Conservation (phyloP, 2,329 filamentous ascomycete genomes). For the Amylocarpus encephaloides region DNA sequence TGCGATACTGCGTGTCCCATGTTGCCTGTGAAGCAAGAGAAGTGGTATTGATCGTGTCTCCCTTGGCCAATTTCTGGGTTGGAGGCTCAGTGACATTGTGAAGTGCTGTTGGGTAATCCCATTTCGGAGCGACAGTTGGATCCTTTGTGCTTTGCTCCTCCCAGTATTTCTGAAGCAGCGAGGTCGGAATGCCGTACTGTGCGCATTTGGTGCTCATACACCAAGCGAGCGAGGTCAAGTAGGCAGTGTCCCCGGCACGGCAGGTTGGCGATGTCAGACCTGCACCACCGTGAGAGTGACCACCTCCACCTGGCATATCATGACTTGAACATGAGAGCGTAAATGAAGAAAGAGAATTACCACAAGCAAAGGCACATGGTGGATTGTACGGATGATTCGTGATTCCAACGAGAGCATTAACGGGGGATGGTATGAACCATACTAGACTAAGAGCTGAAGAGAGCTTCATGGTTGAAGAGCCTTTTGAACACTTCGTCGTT, state of each 20-base stretch:
- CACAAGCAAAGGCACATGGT: not conserved
- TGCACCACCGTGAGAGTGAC: not conserved
- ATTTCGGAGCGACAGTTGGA: slow-evolving; percentile 19
- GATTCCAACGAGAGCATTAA: too few species aligned
- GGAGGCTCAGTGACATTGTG: not conserved
- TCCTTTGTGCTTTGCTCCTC: slow-evolving; percentile 18
- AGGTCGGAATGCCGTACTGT: slow-evolving; percentile 12
- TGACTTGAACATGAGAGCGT: not conserved
- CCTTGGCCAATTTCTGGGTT: not conserved
- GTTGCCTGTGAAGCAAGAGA: not conserved
- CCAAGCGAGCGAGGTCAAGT: slow-evolving; percentile 27
- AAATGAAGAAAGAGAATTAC: not conserved
- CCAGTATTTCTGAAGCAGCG: slow-evolving; percentile 26
- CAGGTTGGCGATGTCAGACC: slow-evolving; percentile 10
- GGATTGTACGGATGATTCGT: slow-evolving; percentile 1
- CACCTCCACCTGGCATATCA: too few species aligned
- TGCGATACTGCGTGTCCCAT: not conserved
- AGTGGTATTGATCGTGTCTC: not conserved
- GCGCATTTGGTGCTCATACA: slow-evolving; percentile 27
- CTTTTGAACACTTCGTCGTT: too few species aligned
- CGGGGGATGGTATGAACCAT: too few species aligned
- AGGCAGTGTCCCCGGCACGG: slow-evolving; percentile 20
- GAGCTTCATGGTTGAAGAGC: too few species aligned
- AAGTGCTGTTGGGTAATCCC: slow-evolving; percentile 18
- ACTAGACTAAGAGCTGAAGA: too few species aligned